A percentile compares a stretch with the other conserved stretches of the same genome.
These are phyloP conservation scores for Ceratocystis alfenasii DNA, from an alignment of 2,329 filamentous ascomycete species.

Conservation along the genomic window DNA sequence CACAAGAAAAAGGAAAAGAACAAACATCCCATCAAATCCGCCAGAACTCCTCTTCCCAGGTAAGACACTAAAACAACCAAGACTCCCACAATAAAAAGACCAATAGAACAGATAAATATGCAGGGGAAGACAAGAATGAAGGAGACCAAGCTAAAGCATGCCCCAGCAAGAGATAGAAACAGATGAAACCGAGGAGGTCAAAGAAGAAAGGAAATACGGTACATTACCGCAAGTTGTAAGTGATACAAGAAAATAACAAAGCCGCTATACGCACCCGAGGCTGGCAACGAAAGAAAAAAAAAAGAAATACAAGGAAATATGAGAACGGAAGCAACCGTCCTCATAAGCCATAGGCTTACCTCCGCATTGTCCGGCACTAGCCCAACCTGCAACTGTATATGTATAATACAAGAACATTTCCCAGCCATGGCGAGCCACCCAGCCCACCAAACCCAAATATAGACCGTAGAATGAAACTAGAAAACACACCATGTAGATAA, in stretches of 20 bases:
- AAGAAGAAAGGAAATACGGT: neutral
- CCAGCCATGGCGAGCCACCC: neutral
- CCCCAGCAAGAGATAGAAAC: neutral
- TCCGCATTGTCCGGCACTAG: neutral
- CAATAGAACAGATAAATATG: neutral
- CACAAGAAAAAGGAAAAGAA: neutral
- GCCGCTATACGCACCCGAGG: neutral
- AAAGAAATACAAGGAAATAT: neutral
- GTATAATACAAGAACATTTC: neutral
- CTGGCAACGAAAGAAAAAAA: neutral
- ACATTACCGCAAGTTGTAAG: neutral
- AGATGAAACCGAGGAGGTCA: neutral
- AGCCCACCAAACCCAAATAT: neutral
- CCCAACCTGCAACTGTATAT: neutral
- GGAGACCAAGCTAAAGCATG: neutral
- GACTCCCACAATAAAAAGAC: neutral
- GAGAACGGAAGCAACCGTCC: neutral
- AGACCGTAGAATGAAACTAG: neutral
- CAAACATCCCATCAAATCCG: neutral
- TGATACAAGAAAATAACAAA: conserved; percentile 2
- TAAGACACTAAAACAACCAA: neutral
- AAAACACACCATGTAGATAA: neutral
- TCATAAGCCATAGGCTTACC: neutral
- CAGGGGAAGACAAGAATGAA: neutral
- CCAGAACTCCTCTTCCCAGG: conserved; percentile 1